These are phyloP conservation scores for Fraxinus pennsylvanica DNA, from an alignment of 257 asterid genomes.

Conservation along the genomic window DNA sequence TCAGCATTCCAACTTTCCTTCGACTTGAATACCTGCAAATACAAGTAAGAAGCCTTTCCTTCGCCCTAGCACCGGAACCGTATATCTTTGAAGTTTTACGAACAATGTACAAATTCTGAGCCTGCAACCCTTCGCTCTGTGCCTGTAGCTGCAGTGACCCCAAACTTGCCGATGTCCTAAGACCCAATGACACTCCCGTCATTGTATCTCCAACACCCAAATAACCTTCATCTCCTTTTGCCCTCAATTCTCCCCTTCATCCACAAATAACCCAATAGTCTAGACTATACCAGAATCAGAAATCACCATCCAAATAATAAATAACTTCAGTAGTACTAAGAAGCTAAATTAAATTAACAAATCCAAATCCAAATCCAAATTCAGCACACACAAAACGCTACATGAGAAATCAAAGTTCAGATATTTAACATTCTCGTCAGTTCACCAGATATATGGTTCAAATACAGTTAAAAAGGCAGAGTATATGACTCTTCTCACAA, in stretches of 20 bases:
- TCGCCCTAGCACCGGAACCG: conserved; percentile 61
- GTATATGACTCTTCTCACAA: background rate
- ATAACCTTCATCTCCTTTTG: conserved; percentile 68
- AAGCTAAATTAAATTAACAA: conserved; percentile 29
- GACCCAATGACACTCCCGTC: conserved; percentile 88
- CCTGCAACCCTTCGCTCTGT: conserved; percentile 66
- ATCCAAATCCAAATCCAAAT: conserved; percentile 23
- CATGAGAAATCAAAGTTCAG: background rate
- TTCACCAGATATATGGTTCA: background rate
- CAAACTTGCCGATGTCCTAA: conserved; percentile 66
- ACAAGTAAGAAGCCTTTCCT: conserved; percentile 50
- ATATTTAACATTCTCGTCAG: background rate
- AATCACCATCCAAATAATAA: conserved; percentile 28
- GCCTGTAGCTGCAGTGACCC: conserved; percentile 71
- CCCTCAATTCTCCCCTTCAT: conserved; percentile 56
- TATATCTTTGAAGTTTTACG: conserved; percentile 71
- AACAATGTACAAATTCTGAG: conserved; percentile 38
- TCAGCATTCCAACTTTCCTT: conserved; percentile 75
- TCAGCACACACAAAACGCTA: background rate
- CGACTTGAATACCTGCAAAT: conserved; percentile 59
- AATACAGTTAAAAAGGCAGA: background rate
- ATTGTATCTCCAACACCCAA: conserved; percentile 71
- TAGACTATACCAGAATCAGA: background rate
- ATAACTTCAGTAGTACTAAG: conserved; percentile 3
- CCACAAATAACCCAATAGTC: conserved; percentile 27